A percentile compares a stretch with the other conserved stretches of the same genome.
Evolutionary conservation across 495 filamentous ascomycete genomes (phyloP).

Genomic region (Hyphodiscus hymeniophilus): DNA sequence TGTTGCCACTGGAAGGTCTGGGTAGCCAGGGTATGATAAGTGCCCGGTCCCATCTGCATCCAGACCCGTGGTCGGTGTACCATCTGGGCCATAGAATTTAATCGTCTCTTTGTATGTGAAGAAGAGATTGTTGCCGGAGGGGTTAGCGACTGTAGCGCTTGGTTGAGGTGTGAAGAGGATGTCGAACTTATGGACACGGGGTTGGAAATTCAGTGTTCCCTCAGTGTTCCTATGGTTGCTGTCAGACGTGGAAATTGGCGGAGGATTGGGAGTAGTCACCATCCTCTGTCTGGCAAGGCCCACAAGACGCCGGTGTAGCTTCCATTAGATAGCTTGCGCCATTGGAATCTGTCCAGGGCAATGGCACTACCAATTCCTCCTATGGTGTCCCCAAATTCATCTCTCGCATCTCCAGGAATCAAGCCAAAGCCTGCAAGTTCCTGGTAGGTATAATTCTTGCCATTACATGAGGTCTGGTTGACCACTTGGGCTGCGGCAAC

Average conservation of each 20-base stretch:
- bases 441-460: conserved; percentile 57
- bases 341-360: conserved; percentile 52
- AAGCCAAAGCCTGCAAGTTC: conserved; percentile 65
- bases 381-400: conserved; percentile 69
- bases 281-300: conserved; percentile 65
- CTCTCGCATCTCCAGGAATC: conserved; percentile 48
- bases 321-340: conserved; percentile 47
- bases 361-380: conserved; percentile 62
- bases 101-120: conserved; percentile 62
- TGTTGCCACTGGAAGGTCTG: conserved; percentile 55
- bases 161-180: conserved; percentile 46
- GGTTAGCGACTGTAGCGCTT: conserved; percentile 43
- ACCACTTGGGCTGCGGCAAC: background rate
- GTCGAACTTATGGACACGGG: conserved; percentile 64
- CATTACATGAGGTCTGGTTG: conserved; percentile 40
- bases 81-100: conserved; percentile 57
- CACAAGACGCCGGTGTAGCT: conserved; percentile 58
- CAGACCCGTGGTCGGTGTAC: conserved; percentile 61
- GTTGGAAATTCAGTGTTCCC: conserved; percentile 67
- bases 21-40: conserved; percentile 50
- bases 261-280: conserved; percentile 29
- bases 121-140: conserved; percentile 55
- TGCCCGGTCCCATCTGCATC: conserved; percentile 52
- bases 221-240: conserved; percentile 48
- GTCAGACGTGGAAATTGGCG: conserved; percentile 7